Evolutionary conservation across 1,284 basidiomycete species (phyloP).

Genomic region (Phellinidium pouzarii): DNA sequence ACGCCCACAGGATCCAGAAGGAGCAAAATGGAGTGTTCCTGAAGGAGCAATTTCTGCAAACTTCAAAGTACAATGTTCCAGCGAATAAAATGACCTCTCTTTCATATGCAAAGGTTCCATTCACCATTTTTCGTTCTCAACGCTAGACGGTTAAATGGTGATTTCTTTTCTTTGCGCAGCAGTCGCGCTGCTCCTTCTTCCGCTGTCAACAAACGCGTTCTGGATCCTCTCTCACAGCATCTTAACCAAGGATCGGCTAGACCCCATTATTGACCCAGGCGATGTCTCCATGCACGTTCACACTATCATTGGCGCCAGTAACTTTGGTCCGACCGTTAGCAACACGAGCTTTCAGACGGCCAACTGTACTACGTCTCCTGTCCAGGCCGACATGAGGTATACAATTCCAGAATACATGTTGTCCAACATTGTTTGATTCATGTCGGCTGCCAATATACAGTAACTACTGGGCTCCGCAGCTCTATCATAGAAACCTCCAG

Average conservation of each 20-base stretch:
- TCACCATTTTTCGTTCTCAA: no score
- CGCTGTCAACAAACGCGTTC: background rate
- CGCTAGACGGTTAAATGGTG: no score
- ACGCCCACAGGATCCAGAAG: no score
- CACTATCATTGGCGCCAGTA: slow-evolving; percentile 37
- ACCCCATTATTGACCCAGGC: slow-evolving; percentile 36
- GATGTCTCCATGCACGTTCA: slow-evolving; percentile 35
- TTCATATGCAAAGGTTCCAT: no score
- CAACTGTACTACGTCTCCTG: slow-evolving; percentile 37
- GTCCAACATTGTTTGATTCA: no score
- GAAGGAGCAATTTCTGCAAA: no score
- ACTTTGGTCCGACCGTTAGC: slow-evolving; percentile 32
- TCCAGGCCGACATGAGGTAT: slow-evolving; percentile 33
- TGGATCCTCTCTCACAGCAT: slow-evolving; percentile 8
- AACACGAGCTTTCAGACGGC: slow-evolving; percentile 31
- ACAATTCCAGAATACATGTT: no score
- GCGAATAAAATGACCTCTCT: no score
- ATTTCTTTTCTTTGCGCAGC: background rate
- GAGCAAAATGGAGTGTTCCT: no score
- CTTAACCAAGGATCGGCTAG: slow-evolving; percentile 35
- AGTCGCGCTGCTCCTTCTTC: background rate
- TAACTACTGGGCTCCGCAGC: slow-evolving; percentile 10
- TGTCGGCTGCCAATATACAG: background rate
- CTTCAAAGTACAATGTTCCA: no score
- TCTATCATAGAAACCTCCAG: background rate